A percentile compares a stretch with the other conserved stretches of the same genome.
Conservation (phyloP, 495 filamentous ascomycete species). For the Penicillium flavigenum region DNA sequence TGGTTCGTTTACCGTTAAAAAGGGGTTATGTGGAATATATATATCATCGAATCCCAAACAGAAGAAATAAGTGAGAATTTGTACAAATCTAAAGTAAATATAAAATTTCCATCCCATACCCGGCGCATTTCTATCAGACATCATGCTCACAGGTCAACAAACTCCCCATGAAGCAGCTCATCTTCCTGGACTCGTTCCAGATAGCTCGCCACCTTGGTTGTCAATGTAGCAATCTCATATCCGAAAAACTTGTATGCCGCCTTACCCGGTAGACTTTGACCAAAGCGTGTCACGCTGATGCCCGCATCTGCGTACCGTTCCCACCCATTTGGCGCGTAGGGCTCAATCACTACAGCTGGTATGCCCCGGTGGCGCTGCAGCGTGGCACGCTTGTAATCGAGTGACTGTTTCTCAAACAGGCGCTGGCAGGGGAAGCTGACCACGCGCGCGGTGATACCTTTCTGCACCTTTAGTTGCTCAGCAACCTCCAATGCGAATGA, state of each 20-base stretch:
- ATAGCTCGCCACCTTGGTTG: constrained; percentile 45
- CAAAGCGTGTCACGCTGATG: constrained; percentile 48
- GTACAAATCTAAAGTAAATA: background rate
- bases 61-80: background rate
- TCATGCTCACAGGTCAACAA: constrained; percentile 36
- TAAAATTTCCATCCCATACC: background rate
- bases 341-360: constrained; percentile 54
- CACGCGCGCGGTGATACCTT: constrained; percentile 45
- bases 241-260: constrained; percentile 56
- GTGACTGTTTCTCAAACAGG: constrained; percentile 51
- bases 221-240: constrained; percentile 46
- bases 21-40: background rate
- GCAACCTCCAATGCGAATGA: constrained; percentile 46
- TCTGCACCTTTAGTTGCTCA: constrained; percentile 30
- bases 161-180: constrained; percentile 36
- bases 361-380: constrained; percentile 38
- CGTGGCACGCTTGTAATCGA: constrained; percentile 47
- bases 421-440: constrained; percentile 56
- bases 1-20: background rate
- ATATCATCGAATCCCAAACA: background rate
- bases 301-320: constrained; percentile 59
- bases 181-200: constrained; percentile 37
- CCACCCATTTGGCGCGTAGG: constrained; percentile 57
- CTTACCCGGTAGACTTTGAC: constrained; percentile 50
- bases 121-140: background rate